These are phyloP conservation scores for Acer yangbiense DNA, from an alignment of 345 rosid species.

Conservation along the genomic window DNA sequence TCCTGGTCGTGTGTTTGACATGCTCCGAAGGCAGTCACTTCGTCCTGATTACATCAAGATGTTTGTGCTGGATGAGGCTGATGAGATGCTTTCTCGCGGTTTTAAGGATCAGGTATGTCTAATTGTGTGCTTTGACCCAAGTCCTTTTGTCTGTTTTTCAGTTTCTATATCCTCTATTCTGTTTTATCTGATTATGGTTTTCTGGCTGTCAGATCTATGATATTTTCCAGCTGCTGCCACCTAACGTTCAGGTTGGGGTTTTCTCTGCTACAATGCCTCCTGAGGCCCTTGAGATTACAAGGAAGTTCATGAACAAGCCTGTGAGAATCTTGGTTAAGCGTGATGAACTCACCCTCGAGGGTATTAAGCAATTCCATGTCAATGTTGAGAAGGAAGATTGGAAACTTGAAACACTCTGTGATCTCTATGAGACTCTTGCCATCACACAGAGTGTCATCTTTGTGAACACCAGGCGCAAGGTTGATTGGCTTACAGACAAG, in stretches of 20 bases:
- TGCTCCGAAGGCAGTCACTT: slow-evolving; percentile 87
- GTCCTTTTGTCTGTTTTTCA: neutral
- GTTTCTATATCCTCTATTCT: neutral
- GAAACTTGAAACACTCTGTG: slow-evolving; percentile 84
- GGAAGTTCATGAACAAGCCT: slow-evolving; percentile 88
- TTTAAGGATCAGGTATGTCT: slow-evolving; percentile 82
- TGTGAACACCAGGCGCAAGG: slow-evolving; percentile 90
- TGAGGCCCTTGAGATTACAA: slow-evolving; percentile 87
- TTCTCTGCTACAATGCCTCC: slow-evolving; percentile 97
- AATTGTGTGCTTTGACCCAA: neutral
- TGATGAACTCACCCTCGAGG: slow-evolving; percentile 92
- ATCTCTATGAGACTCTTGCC: slow-evolving; percentile 80
- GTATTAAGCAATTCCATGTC: slow-evolving; percentile 83
- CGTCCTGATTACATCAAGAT: slow-evolving; percentile 76
- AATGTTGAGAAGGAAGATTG: slow-evolving; percentile 84
- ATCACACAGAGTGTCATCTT: slow-evolving; percentile 92
- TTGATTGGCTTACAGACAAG: slow-evolving; percentile 86
- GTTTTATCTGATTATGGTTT: neutral
- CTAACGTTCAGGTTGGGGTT: slow-evolving; percentile 77
- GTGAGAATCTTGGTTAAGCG: slow-evolving; percentile 85
- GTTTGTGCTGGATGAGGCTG: slow-evolving; percentile 95
- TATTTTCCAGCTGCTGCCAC: slow-evolving; percentile 78
- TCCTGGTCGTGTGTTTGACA: slow-evolving; percentile 97
- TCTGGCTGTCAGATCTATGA: slow-evolving; percentile 65
- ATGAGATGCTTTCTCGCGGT: slow-evolving; percentile 97